Percentiles rank a stretch among this genome's conserved stretches.
These are phyloP conservation scores for Pythium phragmitis DNA, from an alignment of 352 stramenopile genomes.

Conservation along the genomic window DNA sequence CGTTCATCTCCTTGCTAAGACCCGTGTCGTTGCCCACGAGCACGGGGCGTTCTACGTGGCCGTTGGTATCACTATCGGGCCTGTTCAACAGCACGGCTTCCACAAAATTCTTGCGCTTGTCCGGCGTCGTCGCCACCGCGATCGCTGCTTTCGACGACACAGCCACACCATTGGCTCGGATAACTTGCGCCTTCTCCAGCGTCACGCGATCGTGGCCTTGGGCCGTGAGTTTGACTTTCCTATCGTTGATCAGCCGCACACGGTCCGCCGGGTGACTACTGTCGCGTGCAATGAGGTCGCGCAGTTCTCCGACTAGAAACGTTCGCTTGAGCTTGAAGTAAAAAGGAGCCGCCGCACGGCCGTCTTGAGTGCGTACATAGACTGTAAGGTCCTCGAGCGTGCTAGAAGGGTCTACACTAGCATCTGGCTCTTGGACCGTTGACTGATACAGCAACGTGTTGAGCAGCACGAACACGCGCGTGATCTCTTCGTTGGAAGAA, in stretches of 20 bases:
- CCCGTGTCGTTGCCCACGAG: constrained; percentile 16
- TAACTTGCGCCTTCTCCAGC: constrained; percentile 34
- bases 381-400: constrained; percentile 32
- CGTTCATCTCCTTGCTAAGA: constrained; percentile 41
- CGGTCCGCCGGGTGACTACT: constrained; percentile 33
- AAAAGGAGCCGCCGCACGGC: constrained; percentile 33
- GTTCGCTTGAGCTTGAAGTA: constrained; percentile 38
- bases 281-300: constrained; percentile 35
- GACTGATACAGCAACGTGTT: constrained; percentile 74
- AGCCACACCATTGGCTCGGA: constrained; percentile 6
- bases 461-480: constrained; percentile 57
- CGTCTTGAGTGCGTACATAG: constrained; percentile 41
- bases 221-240: constrained; percentile 37
- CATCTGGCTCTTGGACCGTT: constrained; percentile 10
- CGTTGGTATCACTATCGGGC: constrained; percentile 37
- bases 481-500: constrained; percentile 10
- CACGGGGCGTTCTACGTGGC: constrained; percentile 28
- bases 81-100: constrained; percentile 37
- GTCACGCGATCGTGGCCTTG: constrained; percentile 34
- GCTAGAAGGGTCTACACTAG: not conserved
- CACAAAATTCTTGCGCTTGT: constrained; percentile 37
- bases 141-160: constrained; percentile 13
- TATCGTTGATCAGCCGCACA: constrained; percentile 37
- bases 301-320: constrained; percentile 35
- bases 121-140: constrained; percentile 22